Evolutionary conservation across 2,329 filamentous ascomycete genomes (phyloP), one percentile per base, ranked within the genome.

Genomic region (Ramularia endophylla): DNA sequence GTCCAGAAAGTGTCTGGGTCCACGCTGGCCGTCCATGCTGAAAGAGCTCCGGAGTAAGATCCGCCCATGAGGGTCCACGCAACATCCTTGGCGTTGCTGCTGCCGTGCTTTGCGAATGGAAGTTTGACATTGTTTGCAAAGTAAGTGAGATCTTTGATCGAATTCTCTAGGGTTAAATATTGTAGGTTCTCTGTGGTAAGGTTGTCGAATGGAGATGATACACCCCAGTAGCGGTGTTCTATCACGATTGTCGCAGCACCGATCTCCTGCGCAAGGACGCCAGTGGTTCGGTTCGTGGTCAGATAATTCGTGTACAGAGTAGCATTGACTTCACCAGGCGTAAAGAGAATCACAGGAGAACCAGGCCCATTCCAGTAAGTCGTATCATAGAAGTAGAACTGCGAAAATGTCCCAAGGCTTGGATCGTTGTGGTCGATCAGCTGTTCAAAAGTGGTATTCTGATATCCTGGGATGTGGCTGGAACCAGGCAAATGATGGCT

Each of bases 151-250:
- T 80, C 77, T 7, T 65, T 60, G 44, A 80, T 69, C 0, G 72
- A 61, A 50, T 80, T 73, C 13, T 72, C 61, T 11, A 80, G 60
- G 0, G 69, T 79, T 37, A 80, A 62, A 33, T 73, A 70, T 48
- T 73, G 69, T 41, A 81, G 58, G 28, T 71, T 77, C 47, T 73
- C 66, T 1, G 74, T 71, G 0, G 70, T 73, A 27, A 77, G 62
- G 11, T 69, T 56, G 7, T 62, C 51, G 48, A 69, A 78, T 1
- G 77, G 76, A 2, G 70, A 70, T 5, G 74, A 78, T 12, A 67
- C 65, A 3, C 77, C 77, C 70, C 71, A 80, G 58, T 76, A 80
- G 9, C 76, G 69, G 53, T 80, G 77, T 58, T 80, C 77, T 22
- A 80, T 53, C 40, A 79, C 57, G 20, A 80, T 58, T 2, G 72